phyloP scores from a whole-genome alignment of 257 asterid species.

The Vinca minor region DNA sequence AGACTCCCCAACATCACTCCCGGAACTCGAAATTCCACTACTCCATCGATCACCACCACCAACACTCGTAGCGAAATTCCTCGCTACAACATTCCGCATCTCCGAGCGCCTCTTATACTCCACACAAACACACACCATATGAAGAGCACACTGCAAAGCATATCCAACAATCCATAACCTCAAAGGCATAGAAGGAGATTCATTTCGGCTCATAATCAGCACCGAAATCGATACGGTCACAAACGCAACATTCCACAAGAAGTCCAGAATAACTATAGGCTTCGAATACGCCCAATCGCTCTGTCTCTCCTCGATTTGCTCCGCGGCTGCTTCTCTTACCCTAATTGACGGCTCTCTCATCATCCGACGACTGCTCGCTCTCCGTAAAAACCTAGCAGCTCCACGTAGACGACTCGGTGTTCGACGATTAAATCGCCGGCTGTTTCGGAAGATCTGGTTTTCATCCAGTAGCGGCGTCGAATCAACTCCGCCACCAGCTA shows the following conservation, averaged over 20 bases:
- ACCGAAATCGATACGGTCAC: conserved; percentile 38
- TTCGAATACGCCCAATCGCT: conserved; percentile 93
- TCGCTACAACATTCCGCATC: conserved; percentile 29
- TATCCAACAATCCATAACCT: conserved; percentile 44
- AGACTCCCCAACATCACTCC: conserved; percentile 48
- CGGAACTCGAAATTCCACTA: conserved; percentile 49
- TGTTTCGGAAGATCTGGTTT: conserved; percentile 43
- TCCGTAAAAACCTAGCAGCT: conserved; percentile 41
- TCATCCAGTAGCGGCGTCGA: conserved; percentile 51
- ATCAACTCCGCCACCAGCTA: conserved; percentile 20
- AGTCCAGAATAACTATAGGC: conserved; percentile 74
- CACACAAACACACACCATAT: conserved; percentile 38
- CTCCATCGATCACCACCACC: conserved; percentile 14
- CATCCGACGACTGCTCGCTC: conserved; percentile 41
- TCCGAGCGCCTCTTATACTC: conserved; percentile 54
- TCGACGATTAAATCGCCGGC: conserved; percentile 46
- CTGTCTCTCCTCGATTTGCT: conserved; percentile 67
- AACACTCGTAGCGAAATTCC: conserved; percentile 14
- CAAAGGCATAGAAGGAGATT: conserved; percentile 31
- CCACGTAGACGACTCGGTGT: conserved; percentile 54
- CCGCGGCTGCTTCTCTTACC: conserved; percentile 47
- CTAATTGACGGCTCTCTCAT: conserved; percentile 41
- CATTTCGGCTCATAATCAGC: conserved; percentile 30
- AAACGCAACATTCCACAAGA: conserved; percentile 71
- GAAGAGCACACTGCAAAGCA: conserved; percentile 36